Conservation (phyloP, 73 alveolate genomes). For the Tetrahymena borealis region DNA sequence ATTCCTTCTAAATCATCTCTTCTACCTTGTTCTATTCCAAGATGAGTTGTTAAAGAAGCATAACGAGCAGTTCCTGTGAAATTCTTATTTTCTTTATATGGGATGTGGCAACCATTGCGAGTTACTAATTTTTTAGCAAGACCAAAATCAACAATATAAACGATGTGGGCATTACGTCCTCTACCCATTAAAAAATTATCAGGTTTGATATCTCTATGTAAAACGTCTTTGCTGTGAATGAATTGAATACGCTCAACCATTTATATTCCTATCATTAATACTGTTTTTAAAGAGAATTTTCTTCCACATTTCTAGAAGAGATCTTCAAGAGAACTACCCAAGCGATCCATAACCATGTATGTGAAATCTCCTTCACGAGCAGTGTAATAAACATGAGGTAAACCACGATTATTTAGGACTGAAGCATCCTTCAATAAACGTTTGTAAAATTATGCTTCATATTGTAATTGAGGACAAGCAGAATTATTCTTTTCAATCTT, state of each 20-base stretch:
- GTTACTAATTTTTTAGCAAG: slow-evolving; percentile 68
- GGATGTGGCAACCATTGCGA: slow-evolving; percentile 45
- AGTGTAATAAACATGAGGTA: slow-evolving; percentile 52
- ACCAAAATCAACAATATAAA: slow-evolving; percentile 86
- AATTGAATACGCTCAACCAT: slow-evolving; percentile 64
- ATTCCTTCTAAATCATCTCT: slow-evolving; percentile 84
- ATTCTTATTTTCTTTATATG: slow-evolving; percentile 75
- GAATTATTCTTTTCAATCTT: slow-evolving; percentile 71
- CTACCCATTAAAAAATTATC: slow-evolving; percentile 76
- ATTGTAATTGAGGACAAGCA: slow-evolving; percentile 72
- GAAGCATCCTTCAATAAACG: slow-evolving; percentile 27
- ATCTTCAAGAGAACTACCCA: slow-evolving; percentile 70
- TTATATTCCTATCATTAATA: slow-evolving; percentile 59
- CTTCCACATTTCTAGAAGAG: slow-evolving; percentile 40
- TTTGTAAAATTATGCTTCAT: slow-evolving; percentile 74
- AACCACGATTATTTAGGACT: slow-evolving; percentile 30
- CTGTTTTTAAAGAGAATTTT: slow-evolving; percentile 65
- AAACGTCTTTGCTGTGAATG: slow-evolving; percentile 59
- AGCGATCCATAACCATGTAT: slow-evolving; percentile 61
- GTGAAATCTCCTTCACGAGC: slow-evolving; percentile 70
- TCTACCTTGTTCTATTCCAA: slow-evolving; percentile 76
- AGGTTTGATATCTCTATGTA: slow-evolving; percentile 87
- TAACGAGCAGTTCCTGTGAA: slow-evolving; percentile 93
- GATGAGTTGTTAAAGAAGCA: slow-evolving; percentile 65
- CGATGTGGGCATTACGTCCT: slow-evolving; percentile 44